Conservation (phyloP, 148 eudicot genomes). For the Oxyria digyna region DNA sequence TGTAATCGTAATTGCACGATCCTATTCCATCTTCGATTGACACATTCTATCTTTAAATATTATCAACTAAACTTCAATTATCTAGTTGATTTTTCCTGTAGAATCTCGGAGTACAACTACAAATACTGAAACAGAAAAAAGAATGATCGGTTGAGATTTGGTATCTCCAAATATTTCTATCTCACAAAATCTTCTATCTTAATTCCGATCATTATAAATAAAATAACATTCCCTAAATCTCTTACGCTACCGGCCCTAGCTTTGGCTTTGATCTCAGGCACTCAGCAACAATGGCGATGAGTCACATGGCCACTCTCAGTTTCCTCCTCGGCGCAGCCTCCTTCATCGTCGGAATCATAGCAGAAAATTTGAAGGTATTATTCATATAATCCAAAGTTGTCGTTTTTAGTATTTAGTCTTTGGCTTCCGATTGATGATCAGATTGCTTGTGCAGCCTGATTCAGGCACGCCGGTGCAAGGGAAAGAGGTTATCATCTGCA, state of each 20-base stretch:
- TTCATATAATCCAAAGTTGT: neutral
- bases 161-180: neutral
- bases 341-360: conserved; percentile 9
- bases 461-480: conserved; percentile 38
- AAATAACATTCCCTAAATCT: neutral
- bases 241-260: neutral
- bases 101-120: too few species aligned
- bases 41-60: too few species aligned
- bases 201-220: too few species aligned
- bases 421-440: neutral
- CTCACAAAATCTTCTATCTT: neutral
- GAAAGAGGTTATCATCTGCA: conserved; percentile 46
- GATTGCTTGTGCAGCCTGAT: conserved; percentile 26
- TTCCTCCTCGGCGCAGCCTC: conserved; percentile 9
- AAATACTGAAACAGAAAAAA: too few species aligned
- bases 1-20: too few species aligned
- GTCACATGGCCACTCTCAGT: conserved; percentile 9
- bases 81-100: too few species aligned
- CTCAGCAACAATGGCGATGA: conserved; percentile 8
- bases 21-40: too few species aligned
- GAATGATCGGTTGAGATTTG: neutral
- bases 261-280: neutral
- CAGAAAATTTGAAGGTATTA: conserved; percentile 10
- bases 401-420: neutral
- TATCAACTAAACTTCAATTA: too few species aligned